Conservation (phyloP, 2,329 filamentous ascomycete species). For the Stenocarpella maydis region DNA sequence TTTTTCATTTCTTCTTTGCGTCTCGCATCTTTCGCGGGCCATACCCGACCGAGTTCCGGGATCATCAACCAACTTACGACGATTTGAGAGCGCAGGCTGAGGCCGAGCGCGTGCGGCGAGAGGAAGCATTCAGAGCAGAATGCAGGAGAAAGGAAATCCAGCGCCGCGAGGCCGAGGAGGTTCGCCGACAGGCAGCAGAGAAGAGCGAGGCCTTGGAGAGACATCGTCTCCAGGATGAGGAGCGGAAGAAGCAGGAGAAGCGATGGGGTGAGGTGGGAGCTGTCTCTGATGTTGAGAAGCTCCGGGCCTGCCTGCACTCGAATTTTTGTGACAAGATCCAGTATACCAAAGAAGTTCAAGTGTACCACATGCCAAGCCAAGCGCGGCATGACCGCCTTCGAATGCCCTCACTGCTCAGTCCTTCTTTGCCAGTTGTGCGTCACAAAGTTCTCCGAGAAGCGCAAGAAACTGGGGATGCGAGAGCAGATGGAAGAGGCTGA, state of each 20-base stretch:
- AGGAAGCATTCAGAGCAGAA: background rate
- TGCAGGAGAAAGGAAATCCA: background rate
- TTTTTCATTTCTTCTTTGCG: background rate
- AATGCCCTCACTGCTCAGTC: slow-evolving; percentile 39
- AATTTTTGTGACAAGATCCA: slow-evolving; percentile 37
- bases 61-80: background rate
- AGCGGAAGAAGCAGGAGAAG: slow-evolving; percentile 35
- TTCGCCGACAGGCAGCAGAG: background rate
- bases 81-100: background rate
- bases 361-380: slow-evolving; percentile 37
- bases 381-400: slow-evolving; percentile 39
- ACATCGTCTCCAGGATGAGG: background rate
- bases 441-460: slow-evolving; percentile 34
- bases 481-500: slow-evolving; percentile 17
- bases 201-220: background rate
- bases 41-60: background rate
- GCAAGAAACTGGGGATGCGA: slow-evolving; percentile 32
- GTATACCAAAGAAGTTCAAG: slow-evolving; percentile 40
- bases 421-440: slow-evolving; percentile 41
- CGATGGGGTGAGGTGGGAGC: slow-evolving; percentile 36
- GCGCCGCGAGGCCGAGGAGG: background rate
- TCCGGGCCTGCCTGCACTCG: slow-evolving; percentile 39
- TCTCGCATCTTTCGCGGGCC: background rate
- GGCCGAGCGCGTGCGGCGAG: background rate
- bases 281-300: slow-evolving; percentile 36